Conservation (phyloP, 331 rosid genomes). For the Acacia pycnantha region DNA sequence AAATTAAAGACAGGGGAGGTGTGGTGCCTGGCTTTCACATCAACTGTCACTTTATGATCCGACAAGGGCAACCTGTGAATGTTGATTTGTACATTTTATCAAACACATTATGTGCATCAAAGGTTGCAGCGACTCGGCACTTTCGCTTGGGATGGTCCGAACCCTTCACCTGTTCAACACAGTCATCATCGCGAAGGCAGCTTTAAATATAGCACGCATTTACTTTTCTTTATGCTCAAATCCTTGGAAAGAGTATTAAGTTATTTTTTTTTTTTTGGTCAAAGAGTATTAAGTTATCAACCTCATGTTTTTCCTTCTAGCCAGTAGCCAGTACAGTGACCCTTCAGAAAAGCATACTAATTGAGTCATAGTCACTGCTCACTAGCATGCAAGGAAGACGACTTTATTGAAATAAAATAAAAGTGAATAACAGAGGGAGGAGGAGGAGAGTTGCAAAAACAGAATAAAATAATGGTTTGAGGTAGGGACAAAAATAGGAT, state of each 20-base stretch:
- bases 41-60: conserved; percentile 43
- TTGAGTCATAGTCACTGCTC: not conserved
- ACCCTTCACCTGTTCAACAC: conserved; percentile 16
- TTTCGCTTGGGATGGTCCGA: conserved; percentile 19
- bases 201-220: not conserved
- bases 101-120: not conserved
- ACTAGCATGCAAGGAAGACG: not conserved
- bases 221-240: conserved; percentile 6
- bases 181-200: conserved; percentile 26
- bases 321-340: not conserved
- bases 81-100: conserved; percentile 25
- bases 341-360: conserved; percentile 7
- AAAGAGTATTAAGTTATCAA: not conserved
- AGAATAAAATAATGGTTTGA: conserved; percentile 2
- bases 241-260: not conserved
- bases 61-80: conserved; percentile 25
- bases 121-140: conserved; percentile 9
- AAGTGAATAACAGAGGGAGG: not conserved
- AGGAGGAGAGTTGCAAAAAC: not conserved
- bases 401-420: not conserved
- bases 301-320: not conserved
- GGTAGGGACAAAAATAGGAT: conserved; percentile 2
- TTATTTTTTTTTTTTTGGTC: too few relatives aligned
- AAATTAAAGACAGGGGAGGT: not conserved
- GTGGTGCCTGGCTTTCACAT: conserved; percentile 32